A percentile compares a stretch with the other conserved stretches of the same genome.
Conservation (phyloP, 805 yeast genomes). For the Candida mattraensis region DNA sequence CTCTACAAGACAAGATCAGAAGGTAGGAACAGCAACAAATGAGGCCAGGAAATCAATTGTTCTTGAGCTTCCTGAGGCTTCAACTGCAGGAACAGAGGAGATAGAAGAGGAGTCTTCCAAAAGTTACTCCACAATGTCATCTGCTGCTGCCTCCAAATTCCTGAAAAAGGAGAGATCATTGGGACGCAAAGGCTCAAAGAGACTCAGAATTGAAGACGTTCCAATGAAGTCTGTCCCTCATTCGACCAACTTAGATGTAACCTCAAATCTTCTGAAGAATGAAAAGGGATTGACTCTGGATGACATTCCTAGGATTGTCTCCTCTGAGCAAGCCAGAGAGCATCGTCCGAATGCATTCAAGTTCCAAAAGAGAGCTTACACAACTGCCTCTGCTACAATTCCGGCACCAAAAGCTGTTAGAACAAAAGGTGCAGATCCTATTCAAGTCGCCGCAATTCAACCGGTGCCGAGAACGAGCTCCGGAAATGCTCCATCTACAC, state of each 20-base stretch:
- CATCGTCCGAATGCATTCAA: slow-evolving; percentile 90
- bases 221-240: slow-evolving; percentile 27
- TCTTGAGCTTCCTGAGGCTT: slow-evolving; percentile 60
- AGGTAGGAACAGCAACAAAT: slow-evolving; percentile 51
- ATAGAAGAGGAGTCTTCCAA: slow-evolving; percentile 18
- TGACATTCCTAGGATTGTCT: slow-evolving; percentile 95
- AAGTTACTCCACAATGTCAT: slow-evolving; percentile 2
- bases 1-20: slow-evolving; percentile 67
- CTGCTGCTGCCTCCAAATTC: slow-evolving; percentile 20
- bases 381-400: slow-evolving; percentile 36
- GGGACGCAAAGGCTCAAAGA: slow-evolving; percentile 32
- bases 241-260: slow-evolving; percentile 48
- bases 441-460: neutral
- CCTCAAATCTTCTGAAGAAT: slow-evolving; percentile 69
- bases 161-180: slow-evolving; percentile 23
- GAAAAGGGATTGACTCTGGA: slow-evolving; percentile 89
- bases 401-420: slow-evolving; percentile 34
- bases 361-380: slow-evolving; percentile 54
- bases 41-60: slow-evolving; percentile 64
- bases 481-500: slow-evolving; percentile 3
- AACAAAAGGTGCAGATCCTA: slow-evolving; percentile 15
- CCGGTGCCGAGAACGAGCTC: neutral
- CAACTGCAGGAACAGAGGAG: slow-evolving; percentile 33
- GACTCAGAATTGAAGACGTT: slow-evolving; percentile 30
- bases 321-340: slow-evolving; percentile 94